A percentile compares a stretch with the other conserved stretches of the same genome.
These are phyloP conservation scores for Cornus suecica DNA, from an alignment of 148 eudicot species.

Conservation along the genomic window DNA sequence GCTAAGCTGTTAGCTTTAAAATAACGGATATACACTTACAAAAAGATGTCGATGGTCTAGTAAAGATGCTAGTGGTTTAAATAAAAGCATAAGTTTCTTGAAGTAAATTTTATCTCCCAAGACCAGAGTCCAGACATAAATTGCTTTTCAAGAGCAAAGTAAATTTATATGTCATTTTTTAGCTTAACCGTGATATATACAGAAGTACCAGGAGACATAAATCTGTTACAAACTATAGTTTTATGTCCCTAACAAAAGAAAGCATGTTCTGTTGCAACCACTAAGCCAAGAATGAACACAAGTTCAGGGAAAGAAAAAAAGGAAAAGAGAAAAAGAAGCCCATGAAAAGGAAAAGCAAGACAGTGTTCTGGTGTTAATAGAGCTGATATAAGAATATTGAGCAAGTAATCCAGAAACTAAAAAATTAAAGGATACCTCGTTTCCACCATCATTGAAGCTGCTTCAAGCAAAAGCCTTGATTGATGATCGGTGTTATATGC, in stretches of 20 bases:
- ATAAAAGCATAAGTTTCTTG: neutral
- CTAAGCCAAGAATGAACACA: neutral
- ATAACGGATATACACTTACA: neutral
- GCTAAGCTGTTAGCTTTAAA: neutral
- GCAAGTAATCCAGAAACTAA: neutral
- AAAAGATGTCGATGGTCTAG: neutral
- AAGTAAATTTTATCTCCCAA: neutral
- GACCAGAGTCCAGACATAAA: neutral
- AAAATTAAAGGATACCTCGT: slow-evolving; percentile 49
- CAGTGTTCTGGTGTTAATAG: neutral
- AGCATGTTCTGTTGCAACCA: neutral
- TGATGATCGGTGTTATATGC: slow-evolving; percentile 99
- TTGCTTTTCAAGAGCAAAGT: neutral
- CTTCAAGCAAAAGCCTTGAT: slow-evolving; percentile 98
- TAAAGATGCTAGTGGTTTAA: neutral
- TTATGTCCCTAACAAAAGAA: neutral
- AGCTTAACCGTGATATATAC: neutral
- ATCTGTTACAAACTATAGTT: neutral
- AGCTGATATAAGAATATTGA: neutral
- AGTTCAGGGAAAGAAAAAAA: neutral
- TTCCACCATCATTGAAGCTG: slow-evolving; percentile 99
- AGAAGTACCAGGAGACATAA: neutral
- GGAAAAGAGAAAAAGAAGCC: neutral
- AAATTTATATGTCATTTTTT: neutral
- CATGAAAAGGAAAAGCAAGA: neutral